Percentiles rank a stretch among this genome's conserved stretches.
Conservation (phyloP, 2,329 filamentous ascomycete genomes). For the Fusarium agapanthi region DNA sequence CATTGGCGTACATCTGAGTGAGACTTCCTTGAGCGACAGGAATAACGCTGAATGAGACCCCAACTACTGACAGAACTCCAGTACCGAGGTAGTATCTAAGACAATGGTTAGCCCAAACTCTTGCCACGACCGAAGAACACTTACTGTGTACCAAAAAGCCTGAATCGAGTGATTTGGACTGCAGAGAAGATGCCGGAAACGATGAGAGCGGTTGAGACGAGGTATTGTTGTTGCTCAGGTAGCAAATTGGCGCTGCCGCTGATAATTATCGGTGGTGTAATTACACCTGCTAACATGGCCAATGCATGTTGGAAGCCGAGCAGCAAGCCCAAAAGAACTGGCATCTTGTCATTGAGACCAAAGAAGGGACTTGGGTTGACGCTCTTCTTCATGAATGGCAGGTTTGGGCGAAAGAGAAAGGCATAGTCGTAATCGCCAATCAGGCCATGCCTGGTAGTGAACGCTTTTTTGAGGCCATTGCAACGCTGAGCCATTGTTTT, state of each 20-base stretch:
- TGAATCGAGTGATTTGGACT: slow-evolving; percentile 81
- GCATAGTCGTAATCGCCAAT: slow-evolving; percentile 90
- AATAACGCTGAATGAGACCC: slow-evolving; percentile 54
- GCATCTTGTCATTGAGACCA: slow-evolving; percentile 82
- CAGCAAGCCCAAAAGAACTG: slow-evolving; percentile 75
- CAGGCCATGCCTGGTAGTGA: slow-evolving; percentile 73
- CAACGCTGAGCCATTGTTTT: slow-evolving; percentile 44
- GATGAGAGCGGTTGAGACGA: slow-evolving; percentile 81
- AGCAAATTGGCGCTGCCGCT: slow-evolving; percentile 70
- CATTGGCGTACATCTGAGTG: slow-evolving; percentile 79
- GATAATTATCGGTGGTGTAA: slow-evolving; percentile 81
- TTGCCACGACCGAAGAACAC: slow-evolving; percentile 16
- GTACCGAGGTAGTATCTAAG: slow-evolving; percentile 79
- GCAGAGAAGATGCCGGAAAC: slow-evolving; percentile 79
- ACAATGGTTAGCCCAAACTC: not conserved
- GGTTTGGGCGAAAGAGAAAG: slow-evolving; percentile 82
- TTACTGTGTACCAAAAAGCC: slow-evolving; percentile 71
- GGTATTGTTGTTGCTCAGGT: slow-evolving; percentile 72
- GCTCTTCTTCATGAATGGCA: slow-evolving; percentile 79
- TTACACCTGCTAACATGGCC: slow-evolving; percentile 79
- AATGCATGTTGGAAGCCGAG: slow-evolving; percentile 83
- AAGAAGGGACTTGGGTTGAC: slow-evolving; percentile 74
- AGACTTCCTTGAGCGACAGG: slow-evolving; percentile 70
- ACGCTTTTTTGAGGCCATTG: slow-evolving; percentile 47
- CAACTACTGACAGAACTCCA: slow-evolving; percentile 81